A percentile compares a stretch with the other conserved stretches of the same genome.
These are phyloP conservation scores for Cymbidium sinense DNA, from an alignment of 106 monocot genomes.

Conservation along the genomic window DNA sequence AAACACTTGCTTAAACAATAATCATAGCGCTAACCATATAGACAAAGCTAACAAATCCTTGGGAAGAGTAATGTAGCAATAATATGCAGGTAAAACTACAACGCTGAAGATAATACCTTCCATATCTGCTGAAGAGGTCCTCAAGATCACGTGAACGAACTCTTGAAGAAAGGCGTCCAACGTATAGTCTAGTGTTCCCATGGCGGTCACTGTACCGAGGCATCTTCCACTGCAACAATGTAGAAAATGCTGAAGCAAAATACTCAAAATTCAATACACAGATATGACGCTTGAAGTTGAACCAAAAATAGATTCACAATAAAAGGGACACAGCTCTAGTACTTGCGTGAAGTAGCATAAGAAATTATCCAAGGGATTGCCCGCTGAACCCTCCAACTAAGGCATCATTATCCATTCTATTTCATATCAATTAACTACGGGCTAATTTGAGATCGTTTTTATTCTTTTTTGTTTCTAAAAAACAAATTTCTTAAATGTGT, in stretches of 20 bases:
- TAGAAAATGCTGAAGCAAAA: not conserved
- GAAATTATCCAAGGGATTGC: not conserved
- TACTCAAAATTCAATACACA: not conserved
- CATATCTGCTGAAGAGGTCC: slow-evolving; percentile 86
- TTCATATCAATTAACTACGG: not conserved
- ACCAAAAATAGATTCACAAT: not conserved
- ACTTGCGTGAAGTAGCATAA: not conserved
- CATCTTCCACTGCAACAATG: slow-evolving; percentile 34
- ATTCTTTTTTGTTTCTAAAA: no score
- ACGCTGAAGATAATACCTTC: slow-evolving; percentile 43
- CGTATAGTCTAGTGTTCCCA: slow-evolving; percentile 75
- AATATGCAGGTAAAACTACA: not conserved
- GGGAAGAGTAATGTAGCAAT: slow-evolving; percentile 1
- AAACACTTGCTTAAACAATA: not conserved
- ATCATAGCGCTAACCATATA: not conserved
- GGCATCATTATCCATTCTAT: not conserved
- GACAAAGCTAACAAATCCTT: not conserved
- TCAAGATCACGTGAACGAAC: slow-evolving; percentile 83
- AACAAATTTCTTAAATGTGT: no score
- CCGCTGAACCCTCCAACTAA: not conserved
- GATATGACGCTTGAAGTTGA: not conserved
- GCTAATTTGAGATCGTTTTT: no score
- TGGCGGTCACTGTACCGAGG: slow-evolving; percentile 85
- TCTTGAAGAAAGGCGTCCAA: slow-evolving; percentile 71
- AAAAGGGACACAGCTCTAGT: not conserved